Conservation (phyloP, 805 yeast genomes). For the Wickerhamiella slavikovae region DNA sequence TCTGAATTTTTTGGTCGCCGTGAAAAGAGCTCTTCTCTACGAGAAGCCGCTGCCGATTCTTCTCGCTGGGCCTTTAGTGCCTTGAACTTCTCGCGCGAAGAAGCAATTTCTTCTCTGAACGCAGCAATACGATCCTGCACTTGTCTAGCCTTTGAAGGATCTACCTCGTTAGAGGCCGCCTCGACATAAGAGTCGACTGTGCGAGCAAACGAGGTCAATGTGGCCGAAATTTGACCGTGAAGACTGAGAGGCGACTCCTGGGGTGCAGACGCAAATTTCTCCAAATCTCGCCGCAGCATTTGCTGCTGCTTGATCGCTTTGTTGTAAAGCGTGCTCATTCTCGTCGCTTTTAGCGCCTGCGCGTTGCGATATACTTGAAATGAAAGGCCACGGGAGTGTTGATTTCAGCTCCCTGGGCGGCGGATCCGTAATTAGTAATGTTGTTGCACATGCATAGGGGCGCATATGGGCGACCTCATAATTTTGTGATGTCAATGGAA, state of each 20-base stretch:
- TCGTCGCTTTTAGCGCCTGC: not conserved
- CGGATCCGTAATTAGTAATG: no score
- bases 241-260: slow-evolving; percentile 53
- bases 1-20: slow-evolving; percentile 20
- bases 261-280: slow-evolving; percentile 34
- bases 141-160: slow-evolving; percentile 32
- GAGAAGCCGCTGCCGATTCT: slow-evolving; percentile 25
- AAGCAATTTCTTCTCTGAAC: slow-evolving; percentile 26
- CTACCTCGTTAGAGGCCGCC: slow-evolving; percentile 36
- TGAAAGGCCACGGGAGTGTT: no score
- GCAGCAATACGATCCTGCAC: slow-evolving; percentile 39
- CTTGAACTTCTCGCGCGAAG: slow-evolving; percentile 30
- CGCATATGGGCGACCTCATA: no score
- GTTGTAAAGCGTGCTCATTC: slow-evolving; percentile 64
- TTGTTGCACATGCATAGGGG: no score
- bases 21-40: slow-evolving; percentile 35
- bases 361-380: no score
- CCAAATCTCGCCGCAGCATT: slow-evolving; percentile 46
- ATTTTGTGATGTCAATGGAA: no score
- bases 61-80: slow-evolving; percentile 37
- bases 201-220: slow-evolving; percentile 51
- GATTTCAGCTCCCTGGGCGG: no score
- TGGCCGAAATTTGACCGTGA: slow-evolving; percentile 59
- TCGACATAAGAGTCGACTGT: slow-evolving; percentile 52
- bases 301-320: slow-evolving; percentile 78